Base-by-base conservation (phyloP, 2,329 filamentous ascomycete genomes). In the Thelonectria olida region DNA sequence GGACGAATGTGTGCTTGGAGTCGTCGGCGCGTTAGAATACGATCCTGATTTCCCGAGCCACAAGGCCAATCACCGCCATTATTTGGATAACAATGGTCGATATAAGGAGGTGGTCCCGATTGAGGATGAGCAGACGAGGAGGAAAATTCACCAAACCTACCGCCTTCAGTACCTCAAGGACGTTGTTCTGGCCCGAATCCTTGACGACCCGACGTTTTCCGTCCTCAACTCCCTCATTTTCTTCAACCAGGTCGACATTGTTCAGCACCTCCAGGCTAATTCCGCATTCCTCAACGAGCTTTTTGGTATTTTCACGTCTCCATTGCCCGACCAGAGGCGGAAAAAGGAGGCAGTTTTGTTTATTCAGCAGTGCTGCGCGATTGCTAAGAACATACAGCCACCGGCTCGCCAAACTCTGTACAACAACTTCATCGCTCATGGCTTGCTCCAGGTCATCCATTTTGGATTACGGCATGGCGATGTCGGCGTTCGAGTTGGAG, bases 161-260 rank as follows among this genome's bases (percentile, higher is more conserved):
- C 92, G 96, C 38, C 81, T 99, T 31, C 94, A 97, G 74, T 99
- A 99, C 75, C 85, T 99, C 55, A 99, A 98, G 77, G 96, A 99
- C 72, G 96, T 99, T n/a, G 95, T 98, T 1, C 85, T 99, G 42
- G 96, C 96, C 27, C 89, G 96, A 64, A 98, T 99, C 65, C 85
- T 99, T 63, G 96, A 99, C 78, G 96, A 99, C 76, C 95, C 95
- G 50, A 99, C 96, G 19, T 99, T 98, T 77, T 97, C 93, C 22
- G 94, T 98, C 23, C 88, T 99, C 66, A 99, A 98, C 79, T 97
- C 93, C 51, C 86, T 98, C 70, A 99, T 99, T 68, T 99, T 97
- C 81, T 99, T 97, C 84, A 96, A 98, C 80, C 96, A 99, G 80
- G 94, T 98, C 70, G 96, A 98, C 73, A 97, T 99, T 73, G 91